phyloP scores from a whole-genome alignment of 2,329 filamentous ascomycete genomes.

The Exophiala aquamarina region DNA sequence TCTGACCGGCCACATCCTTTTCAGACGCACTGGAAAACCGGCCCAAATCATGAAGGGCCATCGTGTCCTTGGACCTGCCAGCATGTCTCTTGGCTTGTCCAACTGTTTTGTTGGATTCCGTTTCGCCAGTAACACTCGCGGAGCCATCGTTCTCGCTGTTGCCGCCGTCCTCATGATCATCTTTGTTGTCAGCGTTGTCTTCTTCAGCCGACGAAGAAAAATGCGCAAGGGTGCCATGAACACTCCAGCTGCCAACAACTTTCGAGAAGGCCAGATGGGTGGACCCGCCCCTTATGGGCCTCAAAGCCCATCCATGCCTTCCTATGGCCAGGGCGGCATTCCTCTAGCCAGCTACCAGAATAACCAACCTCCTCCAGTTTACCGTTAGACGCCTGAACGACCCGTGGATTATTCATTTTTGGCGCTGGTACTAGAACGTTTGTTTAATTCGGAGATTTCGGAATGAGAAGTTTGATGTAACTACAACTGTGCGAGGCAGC shows the following conservation, averaged over 20 bases:
- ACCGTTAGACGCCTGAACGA: conserved; percentile 9
- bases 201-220: conserved; percentile 33
- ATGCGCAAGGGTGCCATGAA: conserved; percentile 31
- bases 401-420: neutral
- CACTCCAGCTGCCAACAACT: conserved; percentile 27
- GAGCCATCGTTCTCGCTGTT: conserved; percentile 50
- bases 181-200: conserved; percentile 35
- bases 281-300: neutral
- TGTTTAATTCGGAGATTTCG: too few species aligned
- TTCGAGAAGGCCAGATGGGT: conserved; percentile 23
- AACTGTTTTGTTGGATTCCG: conserved; percentile 62
- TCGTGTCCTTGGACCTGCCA: conserved; percentile 57
- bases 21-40: conserved; percentile 49
- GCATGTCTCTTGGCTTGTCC: conserved; percentile 54
- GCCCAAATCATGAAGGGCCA: conserved; percentile 55
- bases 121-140: conserved; percentile 51
- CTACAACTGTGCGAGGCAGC: too few species aligned
- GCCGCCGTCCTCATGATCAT: conserved; percentile 46
- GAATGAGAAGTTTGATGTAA: too few species aligned
- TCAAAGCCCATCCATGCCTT: conserved; percentile 9
- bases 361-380: conserved; percentile 12
- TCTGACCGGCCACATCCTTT: conserved; percentile 56
- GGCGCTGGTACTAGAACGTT: neutral
- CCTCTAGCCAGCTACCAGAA: conserved; percentile 20
- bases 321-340: conserved; percentile 19